A percentile compares a stretch with the other conserved stretches of the same genome.
phyloP scores from a whole-genome alignment of 2,329 filamentous ascomycete genomes.

The Alternaria incomplexa region DNA sequence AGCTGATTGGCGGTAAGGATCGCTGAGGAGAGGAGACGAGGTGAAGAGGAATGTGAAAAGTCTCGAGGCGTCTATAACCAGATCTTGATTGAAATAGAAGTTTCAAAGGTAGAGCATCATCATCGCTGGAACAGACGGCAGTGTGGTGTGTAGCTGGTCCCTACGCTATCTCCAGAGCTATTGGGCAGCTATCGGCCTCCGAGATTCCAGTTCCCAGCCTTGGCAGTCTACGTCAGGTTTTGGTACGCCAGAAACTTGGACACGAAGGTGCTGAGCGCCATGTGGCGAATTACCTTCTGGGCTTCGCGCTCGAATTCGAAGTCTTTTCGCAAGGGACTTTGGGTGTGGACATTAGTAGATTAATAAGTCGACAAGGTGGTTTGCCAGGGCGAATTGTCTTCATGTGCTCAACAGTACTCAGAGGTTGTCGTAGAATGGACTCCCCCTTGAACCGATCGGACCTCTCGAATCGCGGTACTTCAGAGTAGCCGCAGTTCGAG shows the following conservation, averaged over 20 bases:
- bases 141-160: not conserved
- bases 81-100: not conserved
- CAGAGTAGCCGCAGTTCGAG: not conserved
- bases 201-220: conserved; percentile 9
- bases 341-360: too few relatives aligned
- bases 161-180: not conserved
- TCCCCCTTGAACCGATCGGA: not conserved
- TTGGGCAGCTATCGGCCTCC: not conserved
- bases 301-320: too few relatives aligned
- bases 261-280: not conserved
- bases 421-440: not conserved
- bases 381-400: not conserved
- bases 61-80: not conserved
- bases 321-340: too few relatives aligned
- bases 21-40: not conserved
- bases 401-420: not conserved
- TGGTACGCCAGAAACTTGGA: conserved; percentile 7
- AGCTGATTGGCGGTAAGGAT: conserved; percentile 31
- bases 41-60: not conserved
- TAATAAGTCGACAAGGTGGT: too few relatives aligned
- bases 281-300: not conserved
- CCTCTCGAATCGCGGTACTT: not conserved
- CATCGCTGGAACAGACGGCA: not conserved
- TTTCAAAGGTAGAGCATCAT: not conserved
- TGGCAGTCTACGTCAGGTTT: conserved; percentile 28